Base-by-base conservation (phyloP, 2,329 filamentous ascomycete species). In the Claviceps cyperi region DNA sequence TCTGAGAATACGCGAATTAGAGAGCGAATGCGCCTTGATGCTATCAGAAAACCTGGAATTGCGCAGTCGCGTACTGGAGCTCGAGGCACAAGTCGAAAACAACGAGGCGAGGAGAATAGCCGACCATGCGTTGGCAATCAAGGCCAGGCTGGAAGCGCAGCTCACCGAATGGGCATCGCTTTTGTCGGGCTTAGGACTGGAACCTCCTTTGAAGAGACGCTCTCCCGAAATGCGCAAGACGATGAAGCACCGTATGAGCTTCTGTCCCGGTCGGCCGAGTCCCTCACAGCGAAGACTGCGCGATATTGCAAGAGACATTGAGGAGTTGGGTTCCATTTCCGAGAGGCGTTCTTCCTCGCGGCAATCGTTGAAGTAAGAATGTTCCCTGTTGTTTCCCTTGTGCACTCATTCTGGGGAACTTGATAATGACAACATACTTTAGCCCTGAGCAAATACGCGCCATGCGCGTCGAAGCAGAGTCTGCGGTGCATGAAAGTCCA, bases 21-120 rank as follows among this genome's bases (percentile, higher is more conserved):
- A 91, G 61, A 79, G 81, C 61, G 85, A 94, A 64, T 81, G 79
- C 54, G 80, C 83, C 40, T 79, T 81, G 46, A 75, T 90, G 55
- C 72, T 90, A 22, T 80, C 83, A n/a, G 85, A 92, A 57, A 92
- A 92, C 61, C 74, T 91, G 50, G 75, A 81, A 49, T 74, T 92
- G 14, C 78, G 82, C 48, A 75, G 84, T 53, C 78, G 85, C 53
- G 78, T 89, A 44, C 65, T 90, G 48, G 78, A 79, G 47, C 71
- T 90, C 2, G 78, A 88, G 59, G 78, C 77, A 50, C 77, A 85
- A 50, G 67, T 85, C 36, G 77, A 84, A 51, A 74, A 80, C 55
- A 78, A 77, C 50, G 73, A 74, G 46, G 68, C 75, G 44, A 74
- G 75, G 44, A 70, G 77, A 48, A 76, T 81, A 32, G 76, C 80